Evolutionary conservation across 257 asterid genomes (phyloP).

Genomic region (Craterostigma plantagineum): DNA sequence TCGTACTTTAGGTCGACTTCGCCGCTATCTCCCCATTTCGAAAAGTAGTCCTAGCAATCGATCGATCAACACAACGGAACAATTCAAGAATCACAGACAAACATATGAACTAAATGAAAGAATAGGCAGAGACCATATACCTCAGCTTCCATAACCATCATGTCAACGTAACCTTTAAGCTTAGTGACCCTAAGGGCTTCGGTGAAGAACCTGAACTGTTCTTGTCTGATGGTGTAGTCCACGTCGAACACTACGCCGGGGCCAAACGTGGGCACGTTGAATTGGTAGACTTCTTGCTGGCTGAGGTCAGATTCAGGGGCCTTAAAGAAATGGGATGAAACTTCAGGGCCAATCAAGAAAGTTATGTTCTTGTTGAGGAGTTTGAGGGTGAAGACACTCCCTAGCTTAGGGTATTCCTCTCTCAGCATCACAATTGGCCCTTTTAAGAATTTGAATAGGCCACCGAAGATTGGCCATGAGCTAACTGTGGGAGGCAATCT

Average conservation of each 20-base stretch:
- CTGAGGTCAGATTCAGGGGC: slow-evolving; percentile 85
- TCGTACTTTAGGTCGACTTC: slow-evolving; percentile 83
- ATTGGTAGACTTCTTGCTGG: slow-evolving; percentile 87
- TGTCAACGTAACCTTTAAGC: slow-evolving; percentile 73
- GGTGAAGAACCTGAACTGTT: slow-evolving; percentile 91
- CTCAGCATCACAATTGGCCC: slow-evolving; percentile 74
- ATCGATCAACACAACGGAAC: too few species aligned
- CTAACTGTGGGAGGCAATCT: slow-evolving; percentile 18
- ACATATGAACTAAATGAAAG: neutral
- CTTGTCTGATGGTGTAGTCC: slow-evolving; percentile 70
- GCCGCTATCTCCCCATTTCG: slow-evolving; percentile 92
- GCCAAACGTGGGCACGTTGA: slow-evolving; percentile 90
- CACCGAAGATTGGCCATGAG: slow-evolving; percentile 53
- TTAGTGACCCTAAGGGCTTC: slow-evolving; percentile 76
- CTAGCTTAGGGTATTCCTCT: slow-evolving; percentile 82
- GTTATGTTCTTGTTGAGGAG: slow-evolving; percentile 56
- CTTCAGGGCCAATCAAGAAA: slow-evolving; percentile 80
- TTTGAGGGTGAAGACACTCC: slow-evolving; percentile 61
- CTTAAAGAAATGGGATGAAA: slow-evolving; percentile 81
- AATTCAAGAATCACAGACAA: neutral
- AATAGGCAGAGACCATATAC: slow-evolving; percentile 13
- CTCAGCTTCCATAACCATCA: slow-evolving; percentile 84
- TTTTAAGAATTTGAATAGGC: slow-evolving; percentile 42
- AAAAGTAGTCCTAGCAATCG: slow-evolving; percentile 51
- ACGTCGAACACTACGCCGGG: slow-evolving; percentile 97